These are phyloP conservation scores for Trichoderma cornu-damae DNA, from an alignment of 2,329 filamentous ascomycete genomes.

Conservation along the genomic window DNA sequence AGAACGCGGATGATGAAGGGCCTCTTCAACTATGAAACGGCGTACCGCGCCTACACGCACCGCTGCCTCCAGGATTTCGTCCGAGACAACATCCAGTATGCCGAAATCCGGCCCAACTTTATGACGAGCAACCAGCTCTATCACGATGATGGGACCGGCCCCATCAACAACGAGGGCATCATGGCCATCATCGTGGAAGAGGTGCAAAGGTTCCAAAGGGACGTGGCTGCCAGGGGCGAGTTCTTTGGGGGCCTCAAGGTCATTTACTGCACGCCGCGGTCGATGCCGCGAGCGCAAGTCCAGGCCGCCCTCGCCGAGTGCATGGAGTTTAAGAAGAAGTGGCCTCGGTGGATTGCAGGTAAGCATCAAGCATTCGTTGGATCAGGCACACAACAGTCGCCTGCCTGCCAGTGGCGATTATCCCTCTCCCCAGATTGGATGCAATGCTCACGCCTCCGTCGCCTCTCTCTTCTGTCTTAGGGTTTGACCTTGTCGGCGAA, in stretches of 20 bases:
- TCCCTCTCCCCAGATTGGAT: not conserved
- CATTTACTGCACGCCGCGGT: slow-evolving; percentile 65
- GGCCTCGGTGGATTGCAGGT: slow-evolving; percentile 59
- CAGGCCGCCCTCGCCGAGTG: slow-evolving; percentile 54
- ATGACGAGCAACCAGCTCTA: slow-evolving; percentile 59
- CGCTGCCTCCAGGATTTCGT: slow-evolving; percentile 57
- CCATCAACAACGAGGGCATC: slow-evolving; percentile 53
- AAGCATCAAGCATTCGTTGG: slow-evolving; percentile 26
- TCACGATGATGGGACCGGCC: slow-evolving; percentile 47
- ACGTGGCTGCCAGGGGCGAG: slow-evolving; percentile 27
- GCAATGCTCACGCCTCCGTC: not conserved
- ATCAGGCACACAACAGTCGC: too few species aligned
- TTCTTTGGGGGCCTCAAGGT: slow-evolving; percentile 63
- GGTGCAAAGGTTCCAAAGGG: slow-evolving; percentile 43
- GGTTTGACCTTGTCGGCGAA: slow-evolving; percentile 67
- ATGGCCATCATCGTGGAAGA: slow-evolving; percentile 56
- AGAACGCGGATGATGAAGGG: slow-evolving; percentile 69
- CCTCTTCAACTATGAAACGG: slow-evolving; percentile 60
- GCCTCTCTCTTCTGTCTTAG: too few species aligned
- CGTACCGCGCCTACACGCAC: slow-evolving; percentile 57
- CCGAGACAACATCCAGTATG: slow-evolving; percentile 62
- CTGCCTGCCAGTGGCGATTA: too few species aligned
- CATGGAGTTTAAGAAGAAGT: slow-evolving; percentile 52
- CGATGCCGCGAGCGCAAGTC: slow-evolving; percentile 47
- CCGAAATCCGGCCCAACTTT: slow-evolving; percentile 66